Percentiles rank a stretch among this genome's conserved stretches.
These are phyloP conservation scores for Diaporthe sp. DNA, from an alignment of 2,329 filamentous ascomycete genomes.

Conservation along the genomic window DNA sequence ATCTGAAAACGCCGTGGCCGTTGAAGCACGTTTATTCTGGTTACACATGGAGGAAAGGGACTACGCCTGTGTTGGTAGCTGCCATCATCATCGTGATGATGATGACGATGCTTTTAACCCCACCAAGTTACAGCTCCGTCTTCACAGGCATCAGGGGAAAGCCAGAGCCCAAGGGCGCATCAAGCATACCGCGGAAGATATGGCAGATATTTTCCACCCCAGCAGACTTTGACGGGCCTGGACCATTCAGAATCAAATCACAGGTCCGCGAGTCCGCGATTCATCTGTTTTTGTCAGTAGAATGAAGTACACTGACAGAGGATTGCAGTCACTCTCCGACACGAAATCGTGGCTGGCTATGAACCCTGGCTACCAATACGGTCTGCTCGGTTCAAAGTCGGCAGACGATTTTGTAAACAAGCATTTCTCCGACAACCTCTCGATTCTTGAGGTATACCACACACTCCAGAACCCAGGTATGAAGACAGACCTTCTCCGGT, in stretches of 20 bases:
- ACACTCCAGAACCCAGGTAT: slow-evolving; percentile 48
- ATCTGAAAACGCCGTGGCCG: neutral
- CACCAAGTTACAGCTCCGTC: neutral
- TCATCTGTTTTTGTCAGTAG: neutral
- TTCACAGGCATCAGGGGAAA: neutral
- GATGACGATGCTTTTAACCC: neutral
- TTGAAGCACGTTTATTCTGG: neutral
- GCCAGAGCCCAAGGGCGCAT: neutral
- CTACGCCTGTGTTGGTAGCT: neutral
- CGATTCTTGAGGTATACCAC: slow-evolving; percentile 44
- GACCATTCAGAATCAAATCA: neutral
- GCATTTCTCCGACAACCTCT: slow-evolving; percentile 43
- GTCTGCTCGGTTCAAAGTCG: slow-evolving; percentile 46
- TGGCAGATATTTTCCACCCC: slow-evolving; percentile 49
- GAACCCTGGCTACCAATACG: slow-evolving; percentile 47
- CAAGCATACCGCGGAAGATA: slow-evolving; percentile 45
- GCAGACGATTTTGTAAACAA: slow-evolving; percentile 47
- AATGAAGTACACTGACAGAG: neutral
- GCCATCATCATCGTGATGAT: neutral
- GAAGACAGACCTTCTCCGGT: slow-evolving; percentile 50
- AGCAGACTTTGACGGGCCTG: neutral
- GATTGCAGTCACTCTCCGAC: slow-evolving; percentile 39
- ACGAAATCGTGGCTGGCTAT: slow-evolving; percentile 46
- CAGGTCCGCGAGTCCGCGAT: neutral
- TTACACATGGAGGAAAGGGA: neutral